These are phyloP conservation scores for Ceratobasidium theobromae DNA, from an alignment of 1,284 basidiomycete genomes.

Conservation along the genomic window DNA sequence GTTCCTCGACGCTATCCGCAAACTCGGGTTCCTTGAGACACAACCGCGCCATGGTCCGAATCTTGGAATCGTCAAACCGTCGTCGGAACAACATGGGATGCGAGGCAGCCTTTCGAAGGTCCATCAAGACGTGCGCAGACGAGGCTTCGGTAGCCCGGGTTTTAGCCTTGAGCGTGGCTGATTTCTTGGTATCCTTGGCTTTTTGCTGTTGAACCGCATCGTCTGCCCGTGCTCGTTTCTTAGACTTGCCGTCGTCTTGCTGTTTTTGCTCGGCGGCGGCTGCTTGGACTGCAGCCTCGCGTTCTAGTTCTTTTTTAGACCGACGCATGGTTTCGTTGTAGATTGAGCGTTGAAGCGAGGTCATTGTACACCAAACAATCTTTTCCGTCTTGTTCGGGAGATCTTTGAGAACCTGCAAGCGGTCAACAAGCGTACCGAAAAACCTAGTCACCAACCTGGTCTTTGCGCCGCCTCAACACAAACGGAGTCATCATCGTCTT, in stretches of 20 bases:
- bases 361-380: slow-evolving; percentile 95
- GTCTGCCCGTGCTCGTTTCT: slow-evolving; percentile 45
- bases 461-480: slow-evolving; percentile 92
- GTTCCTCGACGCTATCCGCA: slow-evolving; percentile 75
- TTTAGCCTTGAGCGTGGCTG: slow-evolving; percentile 42
- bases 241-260: slow-evolving; percentile 46
- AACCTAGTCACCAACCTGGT: slow-evolving; percentile 59
- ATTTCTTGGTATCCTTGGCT: too few relatives aligned
- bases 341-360: slow-evolving; percentile 74
- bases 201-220: slow-evolving; percentile 42
- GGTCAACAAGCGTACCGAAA: slow-evolving; percentile 10
- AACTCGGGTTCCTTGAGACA: slow-evolving; percentile 91
- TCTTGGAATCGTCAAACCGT: slow-evolving; percentile 74
- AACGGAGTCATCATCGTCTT: slow-evolving; percentile 99
- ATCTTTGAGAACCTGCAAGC: slow-evolving; percentile 79
- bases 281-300: slow-evolving; percentile 42
- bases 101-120: slow-evolving; percentile 90
- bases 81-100: slow-evolving; percentile 95
- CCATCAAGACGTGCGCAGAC: slow-evolving; percentile 87
- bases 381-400: slow-evolving; percentile 90
- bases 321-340: slow-evolving; percentile 85
- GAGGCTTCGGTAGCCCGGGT: slow-evolving; percentile 39
- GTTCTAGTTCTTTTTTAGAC: slow-evolving; percentile 73
- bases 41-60: slow-evolving; percentile 76
- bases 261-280: slow-evolving; percentile 42